Evolutionary conservation across 1,284 basidiomycete species (phyloP).

Genomic region (Cystobasidium sp.): DNA sequence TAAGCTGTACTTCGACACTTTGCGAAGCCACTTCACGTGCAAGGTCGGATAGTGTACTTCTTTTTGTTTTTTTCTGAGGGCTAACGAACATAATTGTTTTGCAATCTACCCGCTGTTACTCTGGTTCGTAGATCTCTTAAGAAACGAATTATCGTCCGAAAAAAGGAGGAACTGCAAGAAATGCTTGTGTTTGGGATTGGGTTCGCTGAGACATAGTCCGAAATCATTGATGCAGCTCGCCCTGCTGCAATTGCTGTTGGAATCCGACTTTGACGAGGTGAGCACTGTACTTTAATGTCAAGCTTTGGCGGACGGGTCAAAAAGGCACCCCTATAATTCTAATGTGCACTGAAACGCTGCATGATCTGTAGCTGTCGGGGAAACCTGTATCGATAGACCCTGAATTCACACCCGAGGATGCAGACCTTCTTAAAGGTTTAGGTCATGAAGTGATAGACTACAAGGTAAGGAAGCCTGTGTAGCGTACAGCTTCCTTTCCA

Average conservation of each 20-base stretch:
- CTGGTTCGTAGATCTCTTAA: not conserved
- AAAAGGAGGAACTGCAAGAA: slow-evolving; percentile 5
- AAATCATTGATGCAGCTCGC: slow-evolving; percentile 37
- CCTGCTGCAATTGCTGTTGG: slow-evolving; percentile 15
- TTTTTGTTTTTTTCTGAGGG: no score
- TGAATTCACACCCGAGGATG: slow-evolving; percentile 27
- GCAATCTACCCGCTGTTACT: not conserved
- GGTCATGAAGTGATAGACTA: slow-evolving; percentile 20
- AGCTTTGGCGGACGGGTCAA: no score
- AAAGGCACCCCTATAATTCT: not conserved
- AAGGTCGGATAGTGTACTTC: no score
- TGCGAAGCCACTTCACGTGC: not conserved
- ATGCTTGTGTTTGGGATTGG: slow-evolving; percentile 36
- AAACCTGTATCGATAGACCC: slow-evolving; percentile 31
- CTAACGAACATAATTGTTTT: not conserved
- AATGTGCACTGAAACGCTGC: not conserved
- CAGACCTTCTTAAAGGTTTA: not conserved
- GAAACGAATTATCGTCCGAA: not conserved
- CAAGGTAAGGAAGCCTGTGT: slow-evolving; percentile 1
- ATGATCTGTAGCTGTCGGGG: not conserved
- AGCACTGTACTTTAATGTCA: not conserved
- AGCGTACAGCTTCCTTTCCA: not conserved
- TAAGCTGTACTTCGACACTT: not conserved
- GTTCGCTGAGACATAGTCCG: slow-evolving; percentile 38
- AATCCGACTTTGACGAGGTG: slow-evolving; percentile 7